These are phyloP conservation scores for Umbilicaria muhlenbergii DNA, from an alignment of 495 filamentous ascomycete species.

Conservation along the genomic window DNA sequence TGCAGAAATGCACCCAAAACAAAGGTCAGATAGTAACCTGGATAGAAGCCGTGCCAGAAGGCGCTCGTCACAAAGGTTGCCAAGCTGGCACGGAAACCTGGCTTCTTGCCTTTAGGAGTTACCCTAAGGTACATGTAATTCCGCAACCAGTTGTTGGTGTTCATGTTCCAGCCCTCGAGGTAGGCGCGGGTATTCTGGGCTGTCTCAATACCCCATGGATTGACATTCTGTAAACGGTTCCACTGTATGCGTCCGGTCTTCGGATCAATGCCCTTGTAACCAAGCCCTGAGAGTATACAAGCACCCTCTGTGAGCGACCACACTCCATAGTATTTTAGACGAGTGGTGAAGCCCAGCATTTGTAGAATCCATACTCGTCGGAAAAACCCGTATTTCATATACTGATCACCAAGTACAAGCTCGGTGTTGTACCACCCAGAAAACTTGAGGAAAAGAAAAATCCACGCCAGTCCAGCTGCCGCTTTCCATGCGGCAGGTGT, in stretches of 20 bases:
- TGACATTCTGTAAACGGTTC: constrained; percentile 79
- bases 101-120: constrained; percentile 89
- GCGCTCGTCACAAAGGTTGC: constrained; percentile 89
- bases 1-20: constrained; percentile 80
- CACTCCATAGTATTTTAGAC: constrained; percentile 89
- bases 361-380: constrained; percentile 61
- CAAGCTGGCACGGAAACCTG: constrained; percentile 86
- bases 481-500: constrained; percentile 73
- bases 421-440: constrained; percentile 45
- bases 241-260: constrained; percentile 70
- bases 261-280: constrained; percentile 84
- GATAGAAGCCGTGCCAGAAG: constrained; percentile 97
- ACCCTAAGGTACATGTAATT: constrained; percentile 95
- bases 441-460: constrained; percentile 62
- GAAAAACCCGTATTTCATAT: constrained; percentile 48
- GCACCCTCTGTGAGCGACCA: constrained; percentile 89
- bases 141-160: constrained; percentile 91
- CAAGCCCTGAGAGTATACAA: constrained; percentile 85
- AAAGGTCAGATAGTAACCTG: constrained; percentile 89
- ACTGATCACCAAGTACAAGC: constrained; percentile 43
- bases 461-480: constrained; percentile 56
- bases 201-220: constrained; percentile 63
- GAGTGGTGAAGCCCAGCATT: constrained; percentile 64
- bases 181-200: constrained; percentile 86
- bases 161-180: constrained; percentile 91